Percentiles rank a stretch among this genome's conserved stretches.
These are phyloP conservation scores for Trichoderma parareesei DNA, from an alignment of 495 filamentous ascomycete genomes.

Conservation along the genomic window DNA sequence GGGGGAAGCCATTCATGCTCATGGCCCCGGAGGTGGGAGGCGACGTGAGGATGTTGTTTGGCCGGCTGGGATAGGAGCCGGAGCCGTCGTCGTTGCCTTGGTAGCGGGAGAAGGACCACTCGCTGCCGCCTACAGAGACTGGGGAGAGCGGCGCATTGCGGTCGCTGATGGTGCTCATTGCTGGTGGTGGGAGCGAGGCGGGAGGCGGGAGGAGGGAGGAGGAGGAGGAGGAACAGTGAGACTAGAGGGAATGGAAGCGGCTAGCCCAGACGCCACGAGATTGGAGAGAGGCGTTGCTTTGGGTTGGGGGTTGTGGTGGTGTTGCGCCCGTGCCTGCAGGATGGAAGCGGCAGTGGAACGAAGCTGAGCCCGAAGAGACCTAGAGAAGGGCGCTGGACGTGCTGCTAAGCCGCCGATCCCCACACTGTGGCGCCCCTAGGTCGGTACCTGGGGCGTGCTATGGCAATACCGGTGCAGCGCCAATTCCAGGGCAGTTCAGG, in stretches of 20 bases:
- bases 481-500: not conserved
- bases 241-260: slow-evolving; percentile 2
- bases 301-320: not conserved
- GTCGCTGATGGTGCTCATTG: slow-evolving; percentile 29
- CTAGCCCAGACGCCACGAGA: slow-evolving; percentile 4
- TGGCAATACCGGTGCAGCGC: too few relatives aligned
- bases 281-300: not conserved
- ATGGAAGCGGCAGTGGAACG: not conserved
- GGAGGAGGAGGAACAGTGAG: too few relatives aligned
- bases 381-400: not conserved
- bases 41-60: slow-evolving; percentile 49
- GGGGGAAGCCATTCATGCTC: slow-evolving; percentile 47
- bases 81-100: slow-evolving; percentile 47
- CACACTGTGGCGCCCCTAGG: slow-evolving; percentile 4
- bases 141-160: slow-evolving; percentile 67
- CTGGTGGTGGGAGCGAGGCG: slow-evolving; percentile 10
- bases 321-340: not conserved
- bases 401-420: not conserved
- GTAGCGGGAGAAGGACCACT: slow-evolving; percentile 80
- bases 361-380: not conserved
- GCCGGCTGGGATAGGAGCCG: slow-evolving; percentile 47
- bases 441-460: too few relatives aligned
- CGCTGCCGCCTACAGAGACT: slow-evolving; percentile 71
- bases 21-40: slow-evolving; percentile 46
- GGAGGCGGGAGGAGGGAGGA: slow-evolving; percentile 8